Evolutionary conservation across 345 rosid genomes (phyloP), one percentile per base, ranked within the genome.

Genomic region (Conringia planisiliqua): DNA sequence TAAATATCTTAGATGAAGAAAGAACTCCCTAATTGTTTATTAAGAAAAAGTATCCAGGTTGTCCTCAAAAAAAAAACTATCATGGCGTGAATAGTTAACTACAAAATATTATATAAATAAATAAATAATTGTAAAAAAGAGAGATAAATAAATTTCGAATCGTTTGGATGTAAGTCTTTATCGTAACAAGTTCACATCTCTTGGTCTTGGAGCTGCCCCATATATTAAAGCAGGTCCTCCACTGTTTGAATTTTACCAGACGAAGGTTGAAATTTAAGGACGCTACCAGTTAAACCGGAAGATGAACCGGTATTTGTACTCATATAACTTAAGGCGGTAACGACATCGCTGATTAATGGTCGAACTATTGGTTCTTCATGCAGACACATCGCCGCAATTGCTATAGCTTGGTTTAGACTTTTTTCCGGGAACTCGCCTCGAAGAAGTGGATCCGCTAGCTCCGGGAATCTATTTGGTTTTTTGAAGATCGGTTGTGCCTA

Each of bases 351-450:
- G 47, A 89, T 93, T 48, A 82, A 29, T 1, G 98, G 97, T 4
- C 98, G 87, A 18, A 71, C 87, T 0, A 60, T 35, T 6, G 91
- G 78, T 42, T 89, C 95, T 65, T 89, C 98, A 29, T 90, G 88
- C 10, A 93, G 78, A 48, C 98, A 93, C 98, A 90, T 89, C 2
- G 92, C 90, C 0, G 97, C 88, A 0, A 87, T 84, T 5, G 91
- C 97, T 8, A 90, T 83, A 0, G 85, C 88, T 78, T 89, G 97
- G 59, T 85, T 83, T 77, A 90, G 57, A 11, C 82, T 83, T 68
- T 81, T 83, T 12, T 62, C 39, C 0, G 93, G 93, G 69, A 79
- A 90, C 1, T 85, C 77, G 6, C 84, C 84, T 10, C 48, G 5
- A 1, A 93, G 82, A 26, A 72, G 75, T 60, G 93, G 98, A 52